A percentile compares a stretch with the other conserved stretches of the same genome.
Evolutionary conservation across 768 basidiomycete species (phyloP).

Genomic region (Rhizopogon salebrosus): DNA sequence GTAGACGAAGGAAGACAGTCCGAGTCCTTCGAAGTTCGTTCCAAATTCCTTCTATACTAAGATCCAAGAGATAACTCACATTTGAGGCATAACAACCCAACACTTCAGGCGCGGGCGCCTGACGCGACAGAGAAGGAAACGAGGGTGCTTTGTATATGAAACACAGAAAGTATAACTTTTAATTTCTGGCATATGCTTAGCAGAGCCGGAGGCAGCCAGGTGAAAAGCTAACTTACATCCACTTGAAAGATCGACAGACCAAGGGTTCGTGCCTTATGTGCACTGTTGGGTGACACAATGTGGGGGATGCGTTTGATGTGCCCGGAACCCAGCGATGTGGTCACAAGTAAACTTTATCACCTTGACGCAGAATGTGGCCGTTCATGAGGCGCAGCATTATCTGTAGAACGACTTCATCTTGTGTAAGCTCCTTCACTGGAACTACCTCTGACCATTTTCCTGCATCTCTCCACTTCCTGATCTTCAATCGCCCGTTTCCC

Average conservation of each 20-base stretch:
- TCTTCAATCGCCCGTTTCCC: constrained; percentile 78
- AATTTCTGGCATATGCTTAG: constrained; percentile 45
- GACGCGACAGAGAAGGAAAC: constrained; percentile 83
- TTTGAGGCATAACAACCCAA: constrained; percentile 77
- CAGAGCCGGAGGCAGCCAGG: not conserved
- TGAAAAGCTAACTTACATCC: constrained; percentile 45
- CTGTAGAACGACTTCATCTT: constrained; percentile 84
- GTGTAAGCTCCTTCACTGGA: constrained; percentile 76
- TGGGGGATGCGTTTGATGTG: not conserved
- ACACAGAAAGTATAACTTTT: constrained; percentile 85
- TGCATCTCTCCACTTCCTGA: constrained; percentile 63
- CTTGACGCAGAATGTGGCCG: constrained; percentile 60
- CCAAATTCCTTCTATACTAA: too few relatives aligned
- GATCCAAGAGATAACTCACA: constrained; percentile 39
- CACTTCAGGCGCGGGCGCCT: constrained; percentile 67
- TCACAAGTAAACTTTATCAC: constrained; percentile 31
- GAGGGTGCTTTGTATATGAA: constrained; percentile 77
- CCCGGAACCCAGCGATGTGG: too few relatives aligned
- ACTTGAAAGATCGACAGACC: constrained; percentile 80
- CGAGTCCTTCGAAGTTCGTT: too few relatives aligned
- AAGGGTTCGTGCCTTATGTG: constrained; percentile 51
- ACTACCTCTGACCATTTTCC: constrained; percentile 60
- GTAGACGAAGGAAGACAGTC: too few relatives aligned
- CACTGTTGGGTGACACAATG: constrained; percentile 32
- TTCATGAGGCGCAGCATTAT: constrained; percentile 80